phyloP scores from a whole-genome alignment of 1,284 basidiomycete genomes.

The Pseudozyma thailandica region DNA sequence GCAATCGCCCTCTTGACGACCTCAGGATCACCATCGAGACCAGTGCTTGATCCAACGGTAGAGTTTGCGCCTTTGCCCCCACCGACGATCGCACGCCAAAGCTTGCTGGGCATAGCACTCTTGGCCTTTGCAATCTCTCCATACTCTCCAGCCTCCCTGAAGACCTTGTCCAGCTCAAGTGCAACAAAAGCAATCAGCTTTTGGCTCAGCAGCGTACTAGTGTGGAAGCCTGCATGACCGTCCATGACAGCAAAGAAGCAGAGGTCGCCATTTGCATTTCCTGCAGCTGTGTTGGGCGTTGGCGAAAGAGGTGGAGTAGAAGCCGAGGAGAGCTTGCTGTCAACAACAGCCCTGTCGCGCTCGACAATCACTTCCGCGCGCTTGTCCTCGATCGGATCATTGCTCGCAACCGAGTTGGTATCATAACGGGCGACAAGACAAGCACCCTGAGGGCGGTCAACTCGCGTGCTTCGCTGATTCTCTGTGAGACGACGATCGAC shows the following conservation, averaged over 20 bases:
- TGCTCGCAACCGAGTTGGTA: constrained; percentile 64
- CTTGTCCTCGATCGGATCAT: constrained; percentile 65
- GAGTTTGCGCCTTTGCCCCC: constrained; percentile 20
- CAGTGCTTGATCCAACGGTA: constrained; percentile 21
- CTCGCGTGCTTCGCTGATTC: constrained; percentile 60
- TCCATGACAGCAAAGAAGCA: constrained; percentile 88
- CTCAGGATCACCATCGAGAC: constrained; percentile 74
- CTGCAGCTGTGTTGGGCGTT: constrained; percentile 25
- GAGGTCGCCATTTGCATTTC: constrained; percentile 52
- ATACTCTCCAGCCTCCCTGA: constrained; percentile 69
- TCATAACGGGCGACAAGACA: constrained; percentile 66
- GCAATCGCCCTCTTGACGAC: constrained; percentile 79
- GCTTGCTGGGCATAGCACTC: constrained; percentile 59
- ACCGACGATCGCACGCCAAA: constrained; percentile 64
- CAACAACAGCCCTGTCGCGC: constrained; percentile 56
- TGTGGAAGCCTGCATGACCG: constrained; percentile 86
- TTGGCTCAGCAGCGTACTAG: constrained; percentile 84
- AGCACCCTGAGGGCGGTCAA: constrained; percentile 57
- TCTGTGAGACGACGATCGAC: constrained; percentile 60
- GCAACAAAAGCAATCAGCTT: constrained; percentile 87
- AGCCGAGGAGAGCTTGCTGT: constrained; percentile 17
- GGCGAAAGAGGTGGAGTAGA: constrained; percentile 16
- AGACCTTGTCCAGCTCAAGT: constrained; percentile 75
- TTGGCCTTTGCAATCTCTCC: constrained; percentile 61
- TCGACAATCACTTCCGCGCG: constrained; percentile 66